Evolutionary conservation across 2,329 filamentous ascomycete species (phyloP), one percentile per base, ranked within the genome.

Genomic region (Xylariaceae sp.): DNA sequence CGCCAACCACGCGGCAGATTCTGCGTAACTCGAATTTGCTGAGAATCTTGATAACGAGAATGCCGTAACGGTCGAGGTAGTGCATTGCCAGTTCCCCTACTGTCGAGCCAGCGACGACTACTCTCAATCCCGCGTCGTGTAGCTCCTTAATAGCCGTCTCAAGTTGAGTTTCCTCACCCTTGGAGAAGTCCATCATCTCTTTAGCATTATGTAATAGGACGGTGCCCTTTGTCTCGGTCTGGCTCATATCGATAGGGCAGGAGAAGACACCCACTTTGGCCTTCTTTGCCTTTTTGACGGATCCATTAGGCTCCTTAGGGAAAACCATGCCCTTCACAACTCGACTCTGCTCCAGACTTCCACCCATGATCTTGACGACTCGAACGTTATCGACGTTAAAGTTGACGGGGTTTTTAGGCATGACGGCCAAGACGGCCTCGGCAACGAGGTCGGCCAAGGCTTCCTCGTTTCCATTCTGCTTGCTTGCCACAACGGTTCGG

Each of bases 381-480:
- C 95, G 91, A 69, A 99, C 89, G 76, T 99, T 99, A 82, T 99
- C 95, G 64, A 99, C 92, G 77, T 97, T 99, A 85, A 99, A 99
- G 79, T 96, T 93, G 74, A 84, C 79, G 19, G 95, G 90, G 79
- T 97, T 96, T 82, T 97, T 97, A 66, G 96, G 95, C 62, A 99
- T 84, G 17, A 99, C 93, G 40, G 92, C 87, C 54, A 98, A 86
- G 54, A 89, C 85, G 37, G 85, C 87, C 74, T 97, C 92, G 41
- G 96, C 88, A 64, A 99, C 93, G 69, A 98, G 84, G 51, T 88
- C 81, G 60, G 93, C 91, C 52, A 99, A 82, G 70, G 92, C 85
- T 50, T 96, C 91, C 80, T 99, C 95, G 73, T 86, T 92, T 68
- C 95, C 95, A 71, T 88, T 94, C 78, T 99, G 95, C 82, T 99